A percentile compares a stretch with the other conserved stretches of the same genome.
phyloP scores from a whole-genome alignment of 192 early-diverging fungal genomes.

The Pecoramyces ruminantium region DNA sequence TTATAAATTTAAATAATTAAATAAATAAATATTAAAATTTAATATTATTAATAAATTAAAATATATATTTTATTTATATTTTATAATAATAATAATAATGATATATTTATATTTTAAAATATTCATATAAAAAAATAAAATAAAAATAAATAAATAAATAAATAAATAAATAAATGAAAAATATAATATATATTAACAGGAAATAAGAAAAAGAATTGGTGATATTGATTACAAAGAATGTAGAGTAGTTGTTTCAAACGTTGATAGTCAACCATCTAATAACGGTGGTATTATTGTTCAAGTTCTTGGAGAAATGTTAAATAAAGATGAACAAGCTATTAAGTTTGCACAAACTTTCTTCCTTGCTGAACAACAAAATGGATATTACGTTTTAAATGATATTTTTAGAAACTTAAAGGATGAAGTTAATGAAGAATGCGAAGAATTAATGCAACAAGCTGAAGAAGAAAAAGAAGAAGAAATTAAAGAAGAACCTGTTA shows the following conservation, averaged over 20 bases:
- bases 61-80: too few relatives aligned
- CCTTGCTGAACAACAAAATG: conserved; percentile 66
- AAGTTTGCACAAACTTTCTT: conserved; percentile 88
- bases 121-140: too few relatives aligned
- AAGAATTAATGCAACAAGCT: conserved; percentile 8
- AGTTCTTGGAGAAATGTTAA: conserved; percentile 81
- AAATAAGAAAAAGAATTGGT: conserved; percentile 58
- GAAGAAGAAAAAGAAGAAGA: background rate
- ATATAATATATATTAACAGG: conserved; percentile 20
- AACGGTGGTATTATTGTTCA: conserved; percentile 72
- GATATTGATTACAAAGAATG: conserved; percentile 70
- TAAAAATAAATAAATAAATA: too few relatives aligned
- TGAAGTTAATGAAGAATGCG: conserved; percentile 47
- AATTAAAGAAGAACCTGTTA: background rate
- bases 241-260: conserved; percentile 73
- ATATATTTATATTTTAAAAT: too few relatives aligned
- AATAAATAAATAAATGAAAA: too few relatives aligned
- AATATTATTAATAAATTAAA: too few relatives aligned
- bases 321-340: conserved; percentile 54
- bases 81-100: too few relatives aligned
- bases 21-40: too few relatives aligned
- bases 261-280: conserved; percentile 64
- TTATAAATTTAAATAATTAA: too few relatives aligned
- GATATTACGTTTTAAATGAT: conserved; percentile 84
- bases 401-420: conserved; percentile 89